A percentile compares a stretch with the other conserved stretches of the same genome.
Evolutionary conservation across 1,284 basidiomycete genomes (phyloP).

Genomic region (Limonomyces culmigenus): DNA sequence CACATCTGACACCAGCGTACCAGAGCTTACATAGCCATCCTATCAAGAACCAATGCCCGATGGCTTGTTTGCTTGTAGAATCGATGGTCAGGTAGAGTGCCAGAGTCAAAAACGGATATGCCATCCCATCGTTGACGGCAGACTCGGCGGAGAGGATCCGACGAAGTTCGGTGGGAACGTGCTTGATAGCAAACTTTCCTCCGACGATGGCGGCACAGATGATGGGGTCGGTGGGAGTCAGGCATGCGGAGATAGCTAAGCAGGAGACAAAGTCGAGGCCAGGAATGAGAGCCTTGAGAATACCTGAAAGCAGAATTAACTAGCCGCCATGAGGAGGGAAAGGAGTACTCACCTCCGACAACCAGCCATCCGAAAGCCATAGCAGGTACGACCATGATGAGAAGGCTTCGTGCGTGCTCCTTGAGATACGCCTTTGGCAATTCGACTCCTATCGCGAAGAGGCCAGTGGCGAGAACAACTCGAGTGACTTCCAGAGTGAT

Average conservation of each 20-base stretch:
- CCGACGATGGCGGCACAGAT: conserved; percentile 50
- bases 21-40: conserved; percentile 57
- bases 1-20: not conserved
- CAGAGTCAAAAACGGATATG: conserved; percentile 85
- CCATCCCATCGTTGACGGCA: conserved; percentile 75
- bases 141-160: conserved; percentile 84
- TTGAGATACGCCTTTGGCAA: conserved; percentile 50
- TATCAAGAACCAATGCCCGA: conserved; percentile 67
- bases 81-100: conserved; percentile 79
- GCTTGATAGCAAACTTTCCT: conserved; percentile 76
- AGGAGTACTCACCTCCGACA: conserved; percentile 30
- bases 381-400: conserved; percentile 55
- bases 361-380: conserved; percentile 67
- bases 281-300: conserved; percentile 58
- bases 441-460: conserved; percentile 64
- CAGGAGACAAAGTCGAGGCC: conserved; percentile 51
- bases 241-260: conserved; percentile 74
- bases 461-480: conserved; percentile 45
- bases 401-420: conserved; percentile 38
- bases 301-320: conserved; percentile 21
- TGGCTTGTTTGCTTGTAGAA: conserved; percentile 39
- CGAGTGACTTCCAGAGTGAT: conserved; percentile 72
- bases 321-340: no score
- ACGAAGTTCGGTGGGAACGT: conserved; percentile 76
- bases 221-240: conserved; percentile 90